A percentile compares a stretch with the other conserved stretches of the same genome.
These are phyloP conservation scores for Paxillus involutus DNA, from an alignment of 768 basidiomycete species.

Conservation along the genomic window DNA sequence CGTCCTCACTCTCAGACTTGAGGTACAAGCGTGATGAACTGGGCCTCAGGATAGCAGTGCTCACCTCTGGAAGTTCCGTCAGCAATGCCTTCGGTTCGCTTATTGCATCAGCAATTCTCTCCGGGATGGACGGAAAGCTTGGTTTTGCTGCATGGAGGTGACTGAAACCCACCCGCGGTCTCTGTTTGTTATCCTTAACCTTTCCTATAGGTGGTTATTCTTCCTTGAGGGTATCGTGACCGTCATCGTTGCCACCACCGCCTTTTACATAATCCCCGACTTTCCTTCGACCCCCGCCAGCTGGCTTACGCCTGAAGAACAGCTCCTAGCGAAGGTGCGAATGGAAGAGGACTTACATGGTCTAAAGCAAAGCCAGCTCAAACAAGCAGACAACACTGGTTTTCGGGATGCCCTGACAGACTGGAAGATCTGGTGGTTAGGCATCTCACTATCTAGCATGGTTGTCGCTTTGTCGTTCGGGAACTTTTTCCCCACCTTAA, in stretches of 20 bases:
- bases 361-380: constrained; percentile 45
- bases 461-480: constrained; percentile 65
- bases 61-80: constrained; percentile 71
- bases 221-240: constrained; percentile 63
- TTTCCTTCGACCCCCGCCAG: constrained; percentile 58
- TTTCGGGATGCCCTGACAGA: constrained; percentile 60
- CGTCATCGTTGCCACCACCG: constrained; percentile 45
- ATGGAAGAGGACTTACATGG: constrained; percentile 63
- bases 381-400: constrained; percentile 39
- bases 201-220: constrained; percentile 60
- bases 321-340: constrained; percentile 50
- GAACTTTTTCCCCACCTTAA: constrained; percentile 77
- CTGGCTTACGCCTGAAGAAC: constrained; percentile 62
- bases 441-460: constrained; percentile 58
- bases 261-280: constrained; percentile 69
- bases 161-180: constrained; percentile 12
- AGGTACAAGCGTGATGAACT: constrained; percentile 66
- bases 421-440: constrained; percentile 82
- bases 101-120: constrained; percentile 74
- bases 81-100: constrained; percentile 81
- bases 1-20: background rate
- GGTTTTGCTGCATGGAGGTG: constrained; percentile 75
- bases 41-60: constrained; percentile 61
- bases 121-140: constrained; percentile 61
- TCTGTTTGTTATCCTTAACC: background rate